Evolutionary conservation across 2,329 filamentous ascomycete genomes (phyloP).

Genomic region (Nigrospora oryzae): DNA sequence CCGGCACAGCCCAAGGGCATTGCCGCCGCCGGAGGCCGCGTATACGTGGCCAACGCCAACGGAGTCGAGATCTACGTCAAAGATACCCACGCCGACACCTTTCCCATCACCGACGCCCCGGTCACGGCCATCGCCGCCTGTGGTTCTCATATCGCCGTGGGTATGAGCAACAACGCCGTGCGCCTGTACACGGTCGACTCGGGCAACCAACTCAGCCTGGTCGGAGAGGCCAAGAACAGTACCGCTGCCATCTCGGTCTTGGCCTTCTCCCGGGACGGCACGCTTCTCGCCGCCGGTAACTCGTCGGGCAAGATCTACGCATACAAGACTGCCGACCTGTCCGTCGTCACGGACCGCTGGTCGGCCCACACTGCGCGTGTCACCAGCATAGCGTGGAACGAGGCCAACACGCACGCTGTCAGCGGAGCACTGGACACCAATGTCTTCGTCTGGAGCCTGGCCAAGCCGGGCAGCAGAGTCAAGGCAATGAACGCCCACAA

Average conservation of each 20-base stretch:
- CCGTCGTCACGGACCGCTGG: slow-evolving; percentile 69
- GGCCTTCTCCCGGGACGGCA: slow-evolving; percentile 74
- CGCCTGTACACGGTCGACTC: slow-evolving; percentile 62
- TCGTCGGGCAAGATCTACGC: slow-evolving; percentile 81
- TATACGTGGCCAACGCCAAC: slow-evolving; percentile 42
- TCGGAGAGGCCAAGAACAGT: slow-evolving; percentile 55
- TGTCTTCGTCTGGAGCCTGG: slow-evolving; percentile 83
- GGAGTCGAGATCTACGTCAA: slow-evolving; percentile 50
- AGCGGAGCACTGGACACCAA: slow-evolving; percentile 88
- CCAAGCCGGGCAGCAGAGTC: slow-evolving; percentile 73
- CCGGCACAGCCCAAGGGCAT: slow-evolving; percentile 64
- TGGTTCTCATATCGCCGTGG: slow-evolving; percentile 63
- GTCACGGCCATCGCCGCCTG: slow-evolving; percentile 66
- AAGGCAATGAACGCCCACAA: slow-evolving; percentile 88
- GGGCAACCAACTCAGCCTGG: slow-evolving; percentile 43
- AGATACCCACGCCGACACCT: slow-evolving; percentile 50
- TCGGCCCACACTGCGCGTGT: slow-evolving; percentile 52
- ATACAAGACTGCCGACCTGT: slow-evolving; percentile 54
- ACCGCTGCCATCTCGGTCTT: slow-evolving; percentile 68
- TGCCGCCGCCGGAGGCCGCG: slow-evolving; percentile 25
- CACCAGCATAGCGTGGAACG: slow-evolving; percentile 64
- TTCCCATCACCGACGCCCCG: slow-evolving; percentile 49
- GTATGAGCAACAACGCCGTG: slow-evolving; percentile 64
- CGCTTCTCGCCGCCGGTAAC: slow-evolving; percentile 73
- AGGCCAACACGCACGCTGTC: slow-evolving; percentile 65